Conservation (phyloP, 345 rosid species). For the Kernera saxatilis region DNA sequence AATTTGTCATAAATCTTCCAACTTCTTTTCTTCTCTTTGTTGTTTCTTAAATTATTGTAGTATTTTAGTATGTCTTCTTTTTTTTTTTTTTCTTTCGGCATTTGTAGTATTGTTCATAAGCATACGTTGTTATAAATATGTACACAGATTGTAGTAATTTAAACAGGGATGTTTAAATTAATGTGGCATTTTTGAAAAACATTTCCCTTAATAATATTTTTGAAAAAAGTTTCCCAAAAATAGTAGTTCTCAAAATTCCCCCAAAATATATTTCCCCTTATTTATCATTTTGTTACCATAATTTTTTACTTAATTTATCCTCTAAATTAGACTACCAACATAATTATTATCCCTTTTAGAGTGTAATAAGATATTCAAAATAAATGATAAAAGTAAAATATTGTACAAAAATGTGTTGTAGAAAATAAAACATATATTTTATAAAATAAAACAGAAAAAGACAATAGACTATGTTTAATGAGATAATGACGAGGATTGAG, state of each 20-base stretch:
- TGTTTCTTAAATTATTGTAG: background rate
- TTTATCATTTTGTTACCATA: background rate
- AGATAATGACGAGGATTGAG: background rate
- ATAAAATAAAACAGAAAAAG: background rate
- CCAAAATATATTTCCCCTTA: background rate
- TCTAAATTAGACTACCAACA: background rate
- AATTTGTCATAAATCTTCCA: background rate
- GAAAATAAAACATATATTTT: background rate
- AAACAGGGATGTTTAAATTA: no score
- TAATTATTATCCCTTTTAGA: background rate
- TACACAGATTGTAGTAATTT: background rate
- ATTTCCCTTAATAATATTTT: no score
- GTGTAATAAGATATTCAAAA: background rate
- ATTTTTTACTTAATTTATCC: background rate
- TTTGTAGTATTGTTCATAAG: background rate
- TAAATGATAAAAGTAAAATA: background rate
- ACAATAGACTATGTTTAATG: constrained; percentile 8
- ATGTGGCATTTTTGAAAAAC: no score
- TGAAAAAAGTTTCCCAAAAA: no score
- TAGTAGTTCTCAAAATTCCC: no score
- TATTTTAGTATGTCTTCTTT: no score
- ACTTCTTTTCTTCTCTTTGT: background rate
- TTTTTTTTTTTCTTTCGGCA: no score
- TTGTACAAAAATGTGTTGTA: background rate
- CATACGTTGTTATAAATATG: background rate